These are phyloP conservation scores for Polychytrium aggregatum DNA, from an alignment of 192 early-diverging fungal species.

Conservation along the genomic window DNA sequence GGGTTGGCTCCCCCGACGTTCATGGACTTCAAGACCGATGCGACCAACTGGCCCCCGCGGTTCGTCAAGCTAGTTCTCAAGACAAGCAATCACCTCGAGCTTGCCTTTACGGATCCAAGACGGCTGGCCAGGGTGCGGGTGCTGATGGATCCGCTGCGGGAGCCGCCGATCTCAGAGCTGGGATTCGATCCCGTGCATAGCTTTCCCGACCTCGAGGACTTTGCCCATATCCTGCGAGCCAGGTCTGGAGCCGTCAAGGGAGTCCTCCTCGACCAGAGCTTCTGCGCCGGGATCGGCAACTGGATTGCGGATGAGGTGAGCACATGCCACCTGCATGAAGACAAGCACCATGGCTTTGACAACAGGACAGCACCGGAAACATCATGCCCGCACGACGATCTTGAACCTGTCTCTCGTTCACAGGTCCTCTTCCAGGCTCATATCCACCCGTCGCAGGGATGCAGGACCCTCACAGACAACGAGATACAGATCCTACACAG, in stretches of 20 bases:
- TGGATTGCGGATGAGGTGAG: slow-evolving; percentile 72
- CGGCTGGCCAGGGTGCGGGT: slow-evolving; percentile 56
- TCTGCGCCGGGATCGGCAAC: slow-evolving; percentile 74
- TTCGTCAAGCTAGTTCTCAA: slow-evolving; percentile 53
- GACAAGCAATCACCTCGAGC: slow-evolving; percentile 17
- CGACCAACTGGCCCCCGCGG: slow-evolving; percentile 53
- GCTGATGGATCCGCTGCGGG: slow-evolving; percentile 34
- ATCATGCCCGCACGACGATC: no score
- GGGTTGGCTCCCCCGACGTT: slow-evolving; percentile 15
- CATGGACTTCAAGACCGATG: slow-evolving; percentile 22
- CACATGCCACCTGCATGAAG: neutral
- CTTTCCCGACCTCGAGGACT: slow-evolving; percentile 39
- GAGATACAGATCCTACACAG: slow-evolving; percentile 37
- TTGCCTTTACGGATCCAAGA: slow-evolving; percentile 54
- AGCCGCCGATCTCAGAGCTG: slow-evolving; percentile 44
- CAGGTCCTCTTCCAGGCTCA: slow-evolving; percentile 56
- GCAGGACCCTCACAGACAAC: slow-evolving; percentile 28
- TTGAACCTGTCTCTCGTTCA: neutral
- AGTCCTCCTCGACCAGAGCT: slow-evolving; percentile 61
- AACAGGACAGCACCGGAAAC: neutral
- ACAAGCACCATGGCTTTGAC: neutral
- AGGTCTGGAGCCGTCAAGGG: slow-evolving; percentile 56
- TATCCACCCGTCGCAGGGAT: slow-evolving; percentile 55
- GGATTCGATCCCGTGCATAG: slow-evolving; percentile 66
- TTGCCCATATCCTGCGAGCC: slow-evolving; percentile 21